Base-by-base conservation (phyloP, 495 filamentous ascomycete species). In the Pseudotulostoma volvatum region DNA sequence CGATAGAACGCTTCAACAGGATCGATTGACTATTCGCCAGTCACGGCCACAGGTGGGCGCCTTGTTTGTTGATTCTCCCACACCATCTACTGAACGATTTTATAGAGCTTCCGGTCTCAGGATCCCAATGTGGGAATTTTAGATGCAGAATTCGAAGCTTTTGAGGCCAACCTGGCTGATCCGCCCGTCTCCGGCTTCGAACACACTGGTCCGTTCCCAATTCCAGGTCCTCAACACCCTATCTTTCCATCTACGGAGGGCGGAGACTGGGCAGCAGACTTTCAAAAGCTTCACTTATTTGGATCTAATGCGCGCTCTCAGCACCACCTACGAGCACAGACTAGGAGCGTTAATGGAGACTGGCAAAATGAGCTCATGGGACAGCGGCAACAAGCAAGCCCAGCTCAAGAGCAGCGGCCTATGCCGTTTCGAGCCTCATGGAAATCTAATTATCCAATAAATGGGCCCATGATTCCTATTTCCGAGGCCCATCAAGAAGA, bases 1-100 rank as follows among this genome's bases (percentile, higher is more conserved):
- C 34, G 84, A 96, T 53, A 68, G 81, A 13, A 77, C 79, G 3
- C 66, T 88, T 32, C 86, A 95, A 48, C 88, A 93, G 56, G 88
- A 95, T 50, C 75, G 83, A 35, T 49, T 84, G 18, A 53, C 59
- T 21, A 57, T 63, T 4, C 68, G 65, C 7, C 64, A 70, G 34
- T 57, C 68, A 13, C 63, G 72, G 7, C 56, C 63, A 33, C 70
- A 80, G 53, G 78, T 80, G 49, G 44, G 47, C 32, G 16, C 39
- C 15, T 14, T 31, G 18, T 44, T 16, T 17, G 33, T 18, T 15
- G 17, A 9, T 15, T 13, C 8, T 7, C 17, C 7, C 18, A n/a
- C n/a, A 15, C 17, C 28, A 38, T 19, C 9, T 45, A 3, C 19
- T 45, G 2, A 37, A 43, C 18, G 35, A 46, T 40, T 40, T 40